Percentiles rank a stretch among this genome's conserved stretches.
Evolutionary conservation across 2,329 filamentous ascomycete species (phyloP).

Genomic region (Cadophora malorum): DNA sequence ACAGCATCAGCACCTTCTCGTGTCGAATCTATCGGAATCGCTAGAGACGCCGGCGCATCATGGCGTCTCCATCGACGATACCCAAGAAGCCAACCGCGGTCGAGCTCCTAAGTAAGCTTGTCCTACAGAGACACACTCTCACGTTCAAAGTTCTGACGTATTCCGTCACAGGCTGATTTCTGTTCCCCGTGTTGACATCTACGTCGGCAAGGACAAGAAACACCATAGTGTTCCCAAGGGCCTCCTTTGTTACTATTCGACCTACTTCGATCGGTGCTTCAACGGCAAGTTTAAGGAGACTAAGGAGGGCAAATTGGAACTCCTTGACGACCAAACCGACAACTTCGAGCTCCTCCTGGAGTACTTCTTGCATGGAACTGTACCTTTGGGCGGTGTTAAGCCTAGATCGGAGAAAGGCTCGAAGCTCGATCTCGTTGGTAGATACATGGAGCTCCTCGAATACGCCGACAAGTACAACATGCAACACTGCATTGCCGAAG

Average conservation of each 20-base stretch:
- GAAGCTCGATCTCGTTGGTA: not conserved
- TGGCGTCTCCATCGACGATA: no score
- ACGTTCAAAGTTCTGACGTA: no score
- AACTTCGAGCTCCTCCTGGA: not conserved
- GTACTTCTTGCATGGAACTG: not conserved
- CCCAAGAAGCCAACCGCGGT: no score
- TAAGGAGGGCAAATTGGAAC: not conserved
- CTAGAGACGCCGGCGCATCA: no score
- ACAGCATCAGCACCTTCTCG: no score
- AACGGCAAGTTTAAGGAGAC: not conserved
- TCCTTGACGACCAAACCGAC: not conserved
- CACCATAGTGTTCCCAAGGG: not conserved
- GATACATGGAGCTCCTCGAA: not conserved
- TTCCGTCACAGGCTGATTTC: constrained; percentile 1
- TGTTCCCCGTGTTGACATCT: not conserved
- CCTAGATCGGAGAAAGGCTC: not conserved
- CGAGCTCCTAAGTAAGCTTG: no score
- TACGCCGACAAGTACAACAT: not conserved
- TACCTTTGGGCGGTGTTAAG: not conserved
- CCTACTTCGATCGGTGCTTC: not conserved
- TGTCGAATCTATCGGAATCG: no score
- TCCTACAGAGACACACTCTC: no score
- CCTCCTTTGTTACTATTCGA: not conserved
- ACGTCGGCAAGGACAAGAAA: not conserved
- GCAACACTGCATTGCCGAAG: not conserved